Base-by-base conservation (phyloP, 208 protist species). In the Wallacemonas sp. region DNA sequence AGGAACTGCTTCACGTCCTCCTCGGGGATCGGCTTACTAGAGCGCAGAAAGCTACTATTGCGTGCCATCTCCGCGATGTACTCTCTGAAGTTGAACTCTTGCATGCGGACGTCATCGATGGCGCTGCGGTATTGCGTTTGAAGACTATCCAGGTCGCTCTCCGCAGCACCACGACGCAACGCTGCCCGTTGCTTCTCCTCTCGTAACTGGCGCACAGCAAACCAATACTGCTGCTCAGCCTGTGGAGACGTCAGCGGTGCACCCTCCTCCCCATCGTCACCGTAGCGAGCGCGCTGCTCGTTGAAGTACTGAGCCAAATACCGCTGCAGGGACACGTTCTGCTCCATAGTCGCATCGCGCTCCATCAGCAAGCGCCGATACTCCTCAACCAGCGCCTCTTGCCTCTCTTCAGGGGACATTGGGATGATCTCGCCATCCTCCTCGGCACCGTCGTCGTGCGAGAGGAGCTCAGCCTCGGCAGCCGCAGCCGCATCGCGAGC, bases 151-250 rank as follows among this genome's bases (percentile, higher is more conserved):
- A 95, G 64, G 27, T 83, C 74, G 0, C 66, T 19, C 71, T 92
- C 77, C 27, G 76, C 64, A 9, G 70, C 82, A 2, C 66, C 69
- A 26, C 68, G 70, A 30, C 80, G 76, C 29, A 62, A 61, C 32
- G 48, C 77, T 29, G 87, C 57, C 6, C 65, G 72, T 52, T 72
- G 34, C 27, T 71, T 72, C 62, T 93, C 87, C 49, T 93, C 88
- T 0, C 71, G 68, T 16, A 93, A 65, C 48, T 94, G 78, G 5
- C 83, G 70, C 49, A 97, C 74, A 16, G 80, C 47, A 1, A 61
- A 38, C 87, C 92, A 93, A 78, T 94, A 96, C 63, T 85, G 81
- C 41, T 83, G 61, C 52, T 95, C 90, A 11, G 69, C 77, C 66
- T 96, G 87, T 5, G 80, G 76, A 34, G 85, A 80, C 5, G 78